These are phyloP conservation scores for Achlya hypogyna DNA, from an alignment of 352 stramenopile genomes.

Conservation along the genomic window DNA sequence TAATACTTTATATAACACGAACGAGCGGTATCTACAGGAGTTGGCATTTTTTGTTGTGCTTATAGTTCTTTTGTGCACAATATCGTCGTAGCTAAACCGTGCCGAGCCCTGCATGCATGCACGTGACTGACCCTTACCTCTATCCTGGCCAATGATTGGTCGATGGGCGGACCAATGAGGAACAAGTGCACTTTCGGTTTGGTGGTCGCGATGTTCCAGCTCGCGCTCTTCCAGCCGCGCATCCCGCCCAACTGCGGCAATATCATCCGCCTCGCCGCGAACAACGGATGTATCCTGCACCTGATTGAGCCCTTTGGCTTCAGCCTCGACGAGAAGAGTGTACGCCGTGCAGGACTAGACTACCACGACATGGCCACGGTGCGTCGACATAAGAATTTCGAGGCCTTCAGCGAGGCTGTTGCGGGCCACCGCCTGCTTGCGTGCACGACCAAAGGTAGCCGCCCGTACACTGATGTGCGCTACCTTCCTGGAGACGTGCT, in stretches of 20 bases:
- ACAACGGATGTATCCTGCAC: constrained; percentile 15
- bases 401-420: constrained; percentile 7
- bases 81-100: too few relatives aligned
- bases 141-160: not conserved
- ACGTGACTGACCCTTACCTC: too few relatives aligned
- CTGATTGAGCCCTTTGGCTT: constrained; percentile 18
- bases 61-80: too few relatives aligned
- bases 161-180: not conserved
- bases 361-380: constrained; percentile 13
- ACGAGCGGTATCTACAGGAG: too few relatives aligned
- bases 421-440: constrained; percentile 1
- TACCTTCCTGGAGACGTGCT: constrained; percentile 1
- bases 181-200: not conserved
- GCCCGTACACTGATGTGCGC: not conserved
- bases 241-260: constrained; percentile 19
- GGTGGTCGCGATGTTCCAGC: constrained; percentile 5
- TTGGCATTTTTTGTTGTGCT: too few relatives aligned
- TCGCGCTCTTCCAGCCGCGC: constrained; percentile 18
- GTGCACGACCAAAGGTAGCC: constrained; percentile 15
- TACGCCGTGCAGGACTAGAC: constrained; percentile 9
- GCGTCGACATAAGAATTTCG: constrained; percentile 6
- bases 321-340: constrained; percentile 15
- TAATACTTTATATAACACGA: too few relatives aligned
- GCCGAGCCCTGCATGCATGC: too few relatives aligned
- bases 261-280: constrained; percentile 12